Percentiles rank a stretch among this genome's conserved stretches.
Conservation (phyloP, 805 yeast genomes). For the Metschnikowia baotianmanensis region DNA sequence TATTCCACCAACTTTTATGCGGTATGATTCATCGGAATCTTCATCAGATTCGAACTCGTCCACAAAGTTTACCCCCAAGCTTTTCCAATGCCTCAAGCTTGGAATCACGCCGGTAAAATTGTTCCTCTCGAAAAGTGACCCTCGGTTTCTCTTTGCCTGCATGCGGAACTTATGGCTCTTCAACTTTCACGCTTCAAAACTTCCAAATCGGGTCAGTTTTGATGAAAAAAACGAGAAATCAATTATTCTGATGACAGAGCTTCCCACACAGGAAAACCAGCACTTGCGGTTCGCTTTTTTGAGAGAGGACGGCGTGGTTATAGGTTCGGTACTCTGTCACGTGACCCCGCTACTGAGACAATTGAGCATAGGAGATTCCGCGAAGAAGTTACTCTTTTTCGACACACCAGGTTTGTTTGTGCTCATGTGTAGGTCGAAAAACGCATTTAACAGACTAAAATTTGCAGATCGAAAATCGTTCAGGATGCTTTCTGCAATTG, state of each 20-base stretch:
- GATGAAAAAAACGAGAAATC: slow-evolving; percentile 36
- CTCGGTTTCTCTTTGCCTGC: slow-evolving; percentile 22
- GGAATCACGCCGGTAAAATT: slow-evolving; percentile 29
- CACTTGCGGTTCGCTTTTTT: slow-evolving; percentile 20
- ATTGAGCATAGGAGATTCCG: slow-evolving; percentile 31
- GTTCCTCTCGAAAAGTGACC: slow-evolving; percentile 15
- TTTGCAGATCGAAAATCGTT: slow-evolving; percentile 34
- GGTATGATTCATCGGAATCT: no score
- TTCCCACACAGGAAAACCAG: slow-evolving; percentile 13
- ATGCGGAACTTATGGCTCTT: slow-evolving; percentile 35
- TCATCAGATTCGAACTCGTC: no score
- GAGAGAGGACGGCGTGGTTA: slow-evolving; percentile 38
- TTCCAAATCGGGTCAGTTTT: slow-evolving; percentile 32
- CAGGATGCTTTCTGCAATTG: slow-evolving; percentile 24
- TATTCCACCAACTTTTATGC: no score
- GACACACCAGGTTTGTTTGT: slow-evolving; percentile 29
- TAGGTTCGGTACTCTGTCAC: slow-evolving; percentile 26
- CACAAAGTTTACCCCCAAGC: slow-evolving; percentile 6
- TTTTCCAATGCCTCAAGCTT: slow-evolving; percentile 22
- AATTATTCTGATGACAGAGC: slow-evolving; percentile 19
- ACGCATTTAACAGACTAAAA: slow-evolving; percentile 24
- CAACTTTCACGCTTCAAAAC: slow-evolving; percentile 25
- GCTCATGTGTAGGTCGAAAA: slow-evolving; percentile 31
- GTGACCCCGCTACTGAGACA: slow-evolving; percentile 28
- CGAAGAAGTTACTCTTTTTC: slow-evolving; percentile 31